These are phyloP conservation scores for Aspergillus bombycis DNA, from an alignment of 2,329 filamentous ascomycete species.

Conservation along the genomic window DNA sequence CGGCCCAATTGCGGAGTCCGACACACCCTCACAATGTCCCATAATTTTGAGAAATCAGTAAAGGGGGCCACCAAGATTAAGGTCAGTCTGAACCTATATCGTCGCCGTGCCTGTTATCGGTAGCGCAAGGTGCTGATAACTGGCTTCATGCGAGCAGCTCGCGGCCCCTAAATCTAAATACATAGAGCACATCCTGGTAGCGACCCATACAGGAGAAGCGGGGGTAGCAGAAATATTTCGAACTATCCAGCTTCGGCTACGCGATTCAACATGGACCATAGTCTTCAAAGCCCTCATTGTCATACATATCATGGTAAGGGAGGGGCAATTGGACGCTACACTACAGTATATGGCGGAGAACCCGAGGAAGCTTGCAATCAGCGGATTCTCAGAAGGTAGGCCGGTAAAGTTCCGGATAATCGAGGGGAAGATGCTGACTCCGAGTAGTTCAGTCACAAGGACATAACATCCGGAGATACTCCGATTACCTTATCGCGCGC, in stretches of 20 bases:
- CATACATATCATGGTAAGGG: conserved; percentile 94
- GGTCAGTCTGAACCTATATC: conserved; percentile 53
- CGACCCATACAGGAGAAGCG: conserved; percentile 91
- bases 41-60: conserved; percentile 96
- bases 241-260: conserved; percentile 81
- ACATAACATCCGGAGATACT: conserved; percentile 89
- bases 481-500: conserved; percentile 81
- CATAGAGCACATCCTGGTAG: conserved; percentile 95
- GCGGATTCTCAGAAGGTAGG: conserved; percentile 88
- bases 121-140: conserved; percentile 18
- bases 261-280: conserved; percentile 99
- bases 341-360: conserved; percentile 81
- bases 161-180: conserved; percentile 98
- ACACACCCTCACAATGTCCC: conserved; percentile 33
- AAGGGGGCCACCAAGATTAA: conserved; percentile 99
- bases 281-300: conserved; percentile 98
- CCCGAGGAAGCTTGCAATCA: conserved; percentile 81
- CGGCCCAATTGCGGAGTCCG: conserved; percentile 17
- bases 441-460: conserved; percentile 85
- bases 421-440: conserved; percentile 39
- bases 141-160: conserved; percentile 59
- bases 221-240: conserved; percentile 96
- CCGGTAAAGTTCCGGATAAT: conserved; percentile 1
- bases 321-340: conserved; percentile 87
- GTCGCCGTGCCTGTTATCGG: background rate